Conservation (phyloP, 331 rosid genomes). For the Malus hybrid region DNA sequence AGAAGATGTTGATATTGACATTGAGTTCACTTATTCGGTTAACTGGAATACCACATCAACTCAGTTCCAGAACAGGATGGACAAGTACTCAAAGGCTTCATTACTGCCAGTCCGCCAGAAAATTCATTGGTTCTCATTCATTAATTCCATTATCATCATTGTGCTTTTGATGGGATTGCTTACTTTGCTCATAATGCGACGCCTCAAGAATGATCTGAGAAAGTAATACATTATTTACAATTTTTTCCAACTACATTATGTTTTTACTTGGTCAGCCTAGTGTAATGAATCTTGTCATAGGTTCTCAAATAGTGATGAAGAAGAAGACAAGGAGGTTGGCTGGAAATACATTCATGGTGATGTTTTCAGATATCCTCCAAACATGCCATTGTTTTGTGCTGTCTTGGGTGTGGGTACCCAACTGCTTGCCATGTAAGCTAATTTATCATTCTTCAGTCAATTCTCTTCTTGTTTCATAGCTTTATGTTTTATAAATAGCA, state of each 20-base stretch:
- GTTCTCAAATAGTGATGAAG: constrained; percentile 47
- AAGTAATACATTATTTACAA: constrained; percentile 39
- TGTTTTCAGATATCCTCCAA: constrained; percentile 66
- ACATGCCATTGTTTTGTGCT: constrained; percentile 65
- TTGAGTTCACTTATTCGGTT: constrained; percentile 75
- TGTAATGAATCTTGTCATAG: constrained; percentile 24
- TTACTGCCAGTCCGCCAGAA: constrained; percentile 44
- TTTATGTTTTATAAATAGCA: not conserved
- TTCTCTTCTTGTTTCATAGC: constrained; percentile 8
- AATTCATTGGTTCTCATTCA: constrained; percentile 78
- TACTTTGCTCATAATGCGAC: constrained; percentile 54
- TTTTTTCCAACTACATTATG: not conserved
- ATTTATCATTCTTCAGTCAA: constrained; percentile 15
- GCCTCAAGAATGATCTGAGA: constrained; percentile 66
- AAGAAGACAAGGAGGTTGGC: constrained; percentile 77
- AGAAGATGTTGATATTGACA: constrained; percentile 43
- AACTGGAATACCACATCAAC: constrained; percentile 52
- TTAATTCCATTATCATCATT: constrained; percentile 62
- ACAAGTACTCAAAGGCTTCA: constrained; percentile 57
- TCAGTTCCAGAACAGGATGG: constrained; percentile 63
- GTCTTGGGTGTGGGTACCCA: constrained; percentile 82
- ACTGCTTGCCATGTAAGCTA: constrained; percentile 69
- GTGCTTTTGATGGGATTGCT: constrained; percentile 70
- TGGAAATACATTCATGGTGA: constrained; percentile 80
- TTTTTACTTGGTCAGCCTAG: constrained; percentile 14